Conservation (phyloP, 345 rosid species). For the Salix purpurea region DNA sequence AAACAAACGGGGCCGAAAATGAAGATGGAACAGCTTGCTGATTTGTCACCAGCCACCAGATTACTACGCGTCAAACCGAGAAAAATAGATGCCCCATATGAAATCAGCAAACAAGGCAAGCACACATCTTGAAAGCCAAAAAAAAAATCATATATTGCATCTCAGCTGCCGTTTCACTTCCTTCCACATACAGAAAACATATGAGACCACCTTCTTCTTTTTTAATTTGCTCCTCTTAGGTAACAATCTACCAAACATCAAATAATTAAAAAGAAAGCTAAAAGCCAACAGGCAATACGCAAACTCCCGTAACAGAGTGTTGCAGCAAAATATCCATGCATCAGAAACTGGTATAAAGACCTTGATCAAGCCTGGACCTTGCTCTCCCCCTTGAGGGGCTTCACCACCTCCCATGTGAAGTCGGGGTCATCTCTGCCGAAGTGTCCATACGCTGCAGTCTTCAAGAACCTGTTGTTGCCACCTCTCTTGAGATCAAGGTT, state of each 20-base stretch:
- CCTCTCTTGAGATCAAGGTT: slow-evolving; percentile 78
- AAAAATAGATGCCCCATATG: too few species aligned
- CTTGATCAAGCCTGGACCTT: slow-evolving; percentile 34
- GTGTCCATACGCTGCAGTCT: slow-evolving; percentile 82
- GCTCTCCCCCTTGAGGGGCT: slow-evolving; percentile 44
- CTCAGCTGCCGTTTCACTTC: background rate
- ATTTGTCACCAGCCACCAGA: background rate
- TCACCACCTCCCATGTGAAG: slow-evolving; percentile 66
- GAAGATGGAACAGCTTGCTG: too few species aligned
- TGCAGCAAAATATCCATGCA: background rate
- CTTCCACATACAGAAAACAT: background rate
- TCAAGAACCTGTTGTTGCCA: slow-evolving; percentile 70
- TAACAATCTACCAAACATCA: background rate
- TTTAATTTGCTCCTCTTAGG: background rate
- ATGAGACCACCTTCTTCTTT: background rate
- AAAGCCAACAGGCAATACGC: background rate
- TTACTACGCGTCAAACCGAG: background rate
- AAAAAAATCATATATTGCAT: background rate
- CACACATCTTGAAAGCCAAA: background rate
- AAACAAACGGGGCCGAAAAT: too few species aligned
- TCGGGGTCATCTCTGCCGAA: slow-evolving; percentile 76
- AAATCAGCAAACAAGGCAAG: background rate
- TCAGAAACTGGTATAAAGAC: background rate
- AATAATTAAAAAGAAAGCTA: background rate
- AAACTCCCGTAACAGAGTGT: background rate